Conservation (phyloP, 495 filamentous ascomycete genomes). For the Penicillium simplicissimum region DNA sequence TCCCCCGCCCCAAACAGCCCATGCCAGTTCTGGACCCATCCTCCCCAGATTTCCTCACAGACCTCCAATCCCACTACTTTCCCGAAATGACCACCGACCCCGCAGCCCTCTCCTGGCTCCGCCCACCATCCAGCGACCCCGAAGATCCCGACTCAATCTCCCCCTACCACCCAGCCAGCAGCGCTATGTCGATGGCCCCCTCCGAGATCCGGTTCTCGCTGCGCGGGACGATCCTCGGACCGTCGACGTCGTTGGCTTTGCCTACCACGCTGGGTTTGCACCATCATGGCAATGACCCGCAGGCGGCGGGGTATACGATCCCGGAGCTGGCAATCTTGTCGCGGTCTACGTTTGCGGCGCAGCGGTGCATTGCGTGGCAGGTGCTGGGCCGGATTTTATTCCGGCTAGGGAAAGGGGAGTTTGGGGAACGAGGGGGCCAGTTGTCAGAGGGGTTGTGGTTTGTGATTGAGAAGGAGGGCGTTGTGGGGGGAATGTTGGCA, state of each 20-base stretch:
- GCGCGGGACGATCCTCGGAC: conserved; percentile 72
- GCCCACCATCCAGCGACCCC: conserved; percentile 61
- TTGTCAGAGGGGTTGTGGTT: conserved; percentile 68
- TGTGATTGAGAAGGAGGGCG: conserved; percentile 72
- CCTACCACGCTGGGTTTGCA: conserved; percentile 79
- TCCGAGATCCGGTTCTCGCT: conserved; percentile 88
- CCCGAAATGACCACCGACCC: conserved; percentile 82
- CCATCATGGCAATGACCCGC: conserved; percentile 90
- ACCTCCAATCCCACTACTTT: conserved; percentile 90
- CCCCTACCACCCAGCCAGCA: conserved; percentile 76
- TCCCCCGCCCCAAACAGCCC: conserved; percentile 36
- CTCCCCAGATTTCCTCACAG: conserved; percentile 76
- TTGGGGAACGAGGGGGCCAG: conserved; percentile 61
- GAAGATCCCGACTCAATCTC: conserved; percentile 52
- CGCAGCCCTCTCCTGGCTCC: conserved; percentile 86
- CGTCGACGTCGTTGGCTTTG: conserved; percentile 67
- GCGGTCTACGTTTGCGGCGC: conserved; percentile 77
- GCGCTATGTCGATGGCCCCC: conserved; percentile 61
- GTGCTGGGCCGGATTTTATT: conserved; percentile 85
- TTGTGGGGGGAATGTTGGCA: conserved; percentile 69
- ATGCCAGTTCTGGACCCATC: conserved; percentile 77
- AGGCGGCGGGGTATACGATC: conserved; percentile 92
- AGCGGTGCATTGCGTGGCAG: conserved; percentile 90
- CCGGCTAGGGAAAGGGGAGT: conserved; percentile 76
- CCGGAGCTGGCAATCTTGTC: conserved; percentile 82